Evolutionary conservation across 2,329 filamentous ascomycete genomes (phyloP).

Genomic region (Arthrobotrys megalospora): DNA sequence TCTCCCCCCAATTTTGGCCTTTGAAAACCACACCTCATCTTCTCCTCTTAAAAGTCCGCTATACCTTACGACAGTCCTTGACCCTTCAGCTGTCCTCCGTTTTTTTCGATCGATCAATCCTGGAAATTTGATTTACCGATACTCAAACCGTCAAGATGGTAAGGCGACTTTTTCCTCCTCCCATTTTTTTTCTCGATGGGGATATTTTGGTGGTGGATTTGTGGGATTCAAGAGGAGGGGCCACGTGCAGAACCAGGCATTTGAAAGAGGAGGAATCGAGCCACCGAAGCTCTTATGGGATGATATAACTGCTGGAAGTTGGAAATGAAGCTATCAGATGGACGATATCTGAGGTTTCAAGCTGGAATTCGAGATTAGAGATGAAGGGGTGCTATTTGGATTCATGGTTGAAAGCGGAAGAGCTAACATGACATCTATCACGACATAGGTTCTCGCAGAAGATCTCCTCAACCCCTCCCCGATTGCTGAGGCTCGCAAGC

Average conservation of each 20-base stretch:
- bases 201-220: constrained; percentile 38
- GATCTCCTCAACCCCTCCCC: constrained; percentile 99
- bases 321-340: constrained; percentile 5
- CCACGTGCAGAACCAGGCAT: constrained; percentile 29
- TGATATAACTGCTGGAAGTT: neutral
- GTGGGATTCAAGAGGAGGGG: constrained; percentile 34
- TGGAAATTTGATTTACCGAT: constrained; percentile 32
- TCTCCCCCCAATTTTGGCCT: constrained; percentile 44
- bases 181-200: constrained; percentile 27
- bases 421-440: constrained; percentile 59
- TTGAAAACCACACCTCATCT: constrained; percentile 52
- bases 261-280: constrained; percentile 25
- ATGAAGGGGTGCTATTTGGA: constrained; percentile 5
- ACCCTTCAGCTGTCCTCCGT: constrained; percentile 19
- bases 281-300: constrained; percentile 7
- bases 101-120: constrained; percentile 40
- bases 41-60: constrained; percentile 33
- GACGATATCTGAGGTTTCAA: constrained; percentile 12
- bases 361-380: constrained; percentile 10
- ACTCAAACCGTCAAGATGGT: constrained; percentile 52
- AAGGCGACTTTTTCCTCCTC: constrained; percentile 33
- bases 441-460: constrained; percentile 94
- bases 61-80: constrained; percentile 27
- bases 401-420: constrained; percentile 8
- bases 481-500: constrained; percentile 98